Evolutionary conservation across 2,329 filamentous ascomycete genomes (phyloP).

Genomic region (Phoma herbarum): DNA sequence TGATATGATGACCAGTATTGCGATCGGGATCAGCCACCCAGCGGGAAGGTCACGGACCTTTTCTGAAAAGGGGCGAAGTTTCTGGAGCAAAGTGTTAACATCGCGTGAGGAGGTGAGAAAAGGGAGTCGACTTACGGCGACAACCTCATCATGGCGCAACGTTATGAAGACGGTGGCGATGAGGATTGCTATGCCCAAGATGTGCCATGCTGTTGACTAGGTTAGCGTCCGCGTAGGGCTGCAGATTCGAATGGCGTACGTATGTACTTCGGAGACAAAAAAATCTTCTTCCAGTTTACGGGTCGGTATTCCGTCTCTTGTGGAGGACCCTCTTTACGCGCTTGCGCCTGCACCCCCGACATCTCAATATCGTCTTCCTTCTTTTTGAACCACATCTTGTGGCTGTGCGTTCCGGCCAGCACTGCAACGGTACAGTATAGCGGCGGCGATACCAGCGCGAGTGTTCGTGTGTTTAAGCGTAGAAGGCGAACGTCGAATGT

Average conservation of each 20-base stretch:
- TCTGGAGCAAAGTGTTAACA: constrained; percentile 31
- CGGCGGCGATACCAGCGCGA: neutral
- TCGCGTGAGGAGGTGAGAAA: neutral
- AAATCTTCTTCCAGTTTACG: constrained; percentile 47
- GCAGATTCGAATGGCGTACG: constrained; percentile 31
- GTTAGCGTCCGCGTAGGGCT: constrained; percentile 17
- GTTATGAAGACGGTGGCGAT: constrained; percentile 42
- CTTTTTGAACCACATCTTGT: constrained; percentile 34
- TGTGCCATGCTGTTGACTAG: constrained; percentile 41
- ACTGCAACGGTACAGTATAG: neutral
- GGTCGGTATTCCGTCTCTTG: constrained; percentile 47
- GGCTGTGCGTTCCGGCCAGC: constrained; percentile 1
- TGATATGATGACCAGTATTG: constrained; percentile 46
- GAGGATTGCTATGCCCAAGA: constrained; percentile 39
- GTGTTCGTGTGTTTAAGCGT: constrained; percentile 1
- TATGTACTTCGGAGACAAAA: constrained; percentile 48
- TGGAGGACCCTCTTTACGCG: constrained; percentile 24
- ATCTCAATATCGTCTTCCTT: constrained; percentile 45
- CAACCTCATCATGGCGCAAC: constrained; percentile 44
- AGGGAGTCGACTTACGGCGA: constrained; percentile 33
- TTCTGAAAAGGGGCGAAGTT: constrained; percentile 47
- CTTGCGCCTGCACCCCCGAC: constrained; percentile 35
- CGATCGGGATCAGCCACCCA: constrained; percentile 48
- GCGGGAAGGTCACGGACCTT: constrained; percentile 47
- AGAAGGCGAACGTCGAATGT: constrained; percentile 5